Evolutionary conservation across 306 rosid genomes (phyloP), one percentile per base, ranked within the genome.

Genomic region (Ceratonia siliqua): DNA sequence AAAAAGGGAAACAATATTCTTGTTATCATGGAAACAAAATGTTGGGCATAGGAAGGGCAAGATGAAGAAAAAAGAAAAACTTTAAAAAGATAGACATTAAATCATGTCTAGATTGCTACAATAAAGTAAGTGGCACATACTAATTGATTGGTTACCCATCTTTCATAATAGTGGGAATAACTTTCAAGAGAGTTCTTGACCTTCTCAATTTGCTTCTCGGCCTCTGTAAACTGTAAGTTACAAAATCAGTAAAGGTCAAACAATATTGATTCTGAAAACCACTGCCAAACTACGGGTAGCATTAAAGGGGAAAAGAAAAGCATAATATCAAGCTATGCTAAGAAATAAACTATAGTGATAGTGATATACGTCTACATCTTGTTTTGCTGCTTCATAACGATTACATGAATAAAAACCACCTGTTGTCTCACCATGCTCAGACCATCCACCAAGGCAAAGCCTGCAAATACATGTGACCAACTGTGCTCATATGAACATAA

Each of bases 371-470:
- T 82, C 88, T 73, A 86, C 88, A 62, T 86, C 88, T 68, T 86
- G 87, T 84, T 86, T 86, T n/a, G 88, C 92, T 56, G 88, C 82
- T 74, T 88, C 92, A 52, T 88, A 88, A 56, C 92, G 90, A 62
- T 88, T 88, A 81, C 90, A 88, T 22, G 92, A 87, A 86, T 88
- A 88, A 79, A 88, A 88, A 8, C 92, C 92, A 71, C 90, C 92
- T 1, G 92, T 83, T 71, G 87, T 82, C 82, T 88, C 88, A 79
- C 92, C 90, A 75, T 88, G 92, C 12, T 88, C 92, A 0, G 87
- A 74, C 92, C 90, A 88, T 6, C 87, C 79, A 83, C 90, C 92
- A 57, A 88, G 87, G 75, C 92, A 88, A 53, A 83, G 92, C 92
- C 92, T 88, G 82, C 48, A 68, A 61, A 66, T 70, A 59, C 69